These are phyloP conservation scores for Cladosporium phlei DNA, from an alignment of 2,329 filamentous ascomycete species.

Conservation along the genomic window DNA sequence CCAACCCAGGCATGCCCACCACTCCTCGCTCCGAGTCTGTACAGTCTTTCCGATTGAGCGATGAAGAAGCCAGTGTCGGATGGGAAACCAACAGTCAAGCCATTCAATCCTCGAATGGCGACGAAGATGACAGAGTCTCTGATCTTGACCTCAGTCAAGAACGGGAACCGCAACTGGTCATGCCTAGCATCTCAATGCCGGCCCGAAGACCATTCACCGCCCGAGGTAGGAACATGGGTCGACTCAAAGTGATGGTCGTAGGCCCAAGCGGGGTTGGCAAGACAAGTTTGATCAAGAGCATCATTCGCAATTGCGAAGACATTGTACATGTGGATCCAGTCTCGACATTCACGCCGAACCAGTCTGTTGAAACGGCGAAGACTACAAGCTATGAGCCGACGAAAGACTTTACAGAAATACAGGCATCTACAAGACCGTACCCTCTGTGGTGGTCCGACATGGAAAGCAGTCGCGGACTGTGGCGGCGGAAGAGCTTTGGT, in stretches of 20 bases:
- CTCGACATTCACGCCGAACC: constrained; percentile 33
- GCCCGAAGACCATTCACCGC: constrained; percentile 83
- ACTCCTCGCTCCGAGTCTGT: constrained; percentile 57
- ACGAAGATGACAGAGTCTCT: constrained; percentile 43
- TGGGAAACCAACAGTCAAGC: constrained; percentile 55
- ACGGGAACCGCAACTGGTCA: constrained; percentile 72
- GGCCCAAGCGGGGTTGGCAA: constrained; percentile 79
- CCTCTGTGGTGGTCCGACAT: constrained; percentile 85
- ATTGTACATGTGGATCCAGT: constrained; percentile 84
- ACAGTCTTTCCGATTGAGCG: constrained; percentile 55
- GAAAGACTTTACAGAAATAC: constrained; percentile 34
- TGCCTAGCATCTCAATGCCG: constrained; percentile 93
- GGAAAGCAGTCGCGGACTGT: constrained; percentile 59
- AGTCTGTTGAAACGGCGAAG: constrained; percentile 16
- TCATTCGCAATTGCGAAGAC: constrained; percentile 80
- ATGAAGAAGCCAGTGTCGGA: constrained; percentile 49
- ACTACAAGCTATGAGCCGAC: constrained; percentile 14
- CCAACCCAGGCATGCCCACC: constrained; percentile 49
- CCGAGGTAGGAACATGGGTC: constrained; percentile 75
- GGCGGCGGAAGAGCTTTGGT: constrained; percentile 63
- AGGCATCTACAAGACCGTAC: constrained; percentile 56
- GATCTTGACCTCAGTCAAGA: constrained; percentile 32
- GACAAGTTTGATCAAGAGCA: constrained; percentile 80
- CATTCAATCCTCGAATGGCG: constrained; percentile 48
- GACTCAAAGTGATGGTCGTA: constrained; percentile 82